Conservation (phyloP, 345 rosid genomes). For the Firmiana major region DNA sequence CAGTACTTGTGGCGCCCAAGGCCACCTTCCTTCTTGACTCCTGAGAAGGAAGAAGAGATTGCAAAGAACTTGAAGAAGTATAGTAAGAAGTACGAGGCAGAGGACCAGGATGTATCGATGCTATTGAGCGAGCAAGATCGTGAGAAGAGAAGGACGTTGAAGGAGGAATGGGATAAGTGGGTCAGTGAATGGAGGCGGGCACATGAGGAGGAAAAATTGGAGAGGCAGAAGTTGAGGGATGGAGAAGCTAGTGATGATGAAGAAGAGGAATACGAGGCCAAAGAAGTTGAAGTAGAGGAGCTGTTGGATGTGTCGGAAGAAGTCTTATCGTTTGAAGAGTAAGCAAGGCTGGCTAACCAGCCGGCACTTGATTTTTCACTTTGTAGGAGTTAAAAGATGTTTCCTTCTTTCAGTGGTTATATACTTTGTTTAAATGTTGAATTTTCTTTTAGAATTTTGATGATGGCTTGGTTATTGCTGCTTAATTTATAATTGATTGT, state of each 20-base stretch:
- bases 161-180: slow-evolving; percentile 94
- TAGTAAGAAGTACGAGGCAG: slow-evolving; percentile 85
- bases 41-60: slow-evolving; percentile 92
- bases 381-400: background rate
- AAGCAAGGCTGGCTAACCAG: background rate
- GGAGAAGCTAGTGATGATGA: slow-evolving; percentile 93
- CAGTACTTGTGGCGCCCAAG: slow-evolving; percentile 92
- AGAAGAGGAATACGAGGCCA: slow-evolving; percentile 88
- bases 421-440: background rate
- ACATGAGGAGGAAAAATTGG: slow-evolving; percentile 66
- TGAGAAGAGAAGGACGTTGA: slow-evolving; percentile 71
- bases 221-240: slow-evolving; percentile 57
- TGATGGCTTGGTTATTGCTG: background rate
- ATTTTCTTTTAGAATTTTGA: background rate
- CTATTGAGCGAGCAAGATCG: slow-evolving; percentile 83
- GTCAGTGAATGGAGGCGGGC: slow-evolving; percentile 55
- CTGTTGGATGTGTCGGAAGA: slow-evolving; percentile 56
- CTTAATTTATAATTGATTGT: background rate
- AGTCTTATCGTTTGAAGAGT: slow-evolving; percentile 11
- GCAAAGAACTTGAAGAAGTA: slow-evolving; percentile 87
- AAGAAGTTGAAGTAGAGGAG: slow-evolving; percentile 73
- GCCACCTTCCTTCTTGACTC: slow-evolving; percentile 69
- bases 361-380: background rate
- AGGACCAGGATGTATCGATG: slow-evolving; percentile 90
- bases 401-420: background rate